Evolutionary conservation across 2,329 filamentous ascomycete genomes (phyloP).

Genomic region (Aspergillus carbonarius): DNA sequence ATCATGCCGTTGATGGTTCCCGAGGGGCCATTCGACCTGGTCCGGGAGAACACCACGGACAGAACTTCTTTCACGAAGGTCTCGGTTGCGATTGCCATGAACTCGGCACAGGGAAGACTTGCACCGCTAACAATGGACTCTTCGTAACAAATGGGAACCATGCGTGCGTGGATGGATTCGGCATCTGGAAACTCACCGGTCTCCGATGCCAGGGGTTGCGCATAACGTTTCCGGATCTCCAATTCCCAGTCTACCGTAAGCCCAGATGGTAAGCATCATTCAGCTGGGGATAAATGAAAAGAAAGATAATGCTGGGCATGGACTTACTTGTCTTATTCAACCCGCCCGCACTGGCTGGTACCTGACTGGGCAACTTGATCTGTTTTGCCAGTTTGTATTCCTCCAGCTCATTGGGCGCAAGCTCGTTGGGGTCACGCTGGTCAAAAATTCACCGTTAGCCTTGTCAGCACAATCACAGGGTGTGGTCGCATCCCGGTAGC

Average conservation of each 20-base stretch:
- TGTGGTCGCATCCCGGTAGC: not conserved
- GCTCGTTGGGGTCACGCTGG: slow-evolving; percentile 39
- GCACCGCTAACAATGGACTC: slow-evolving; percentile 59
- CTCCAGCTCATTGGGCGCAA: slow-evolving; percentile 36
- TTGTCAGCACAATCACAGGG: not conserved
- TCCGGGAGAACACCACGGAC: slow-evolving; percentile 54
- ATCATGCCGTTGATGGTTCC: slow-evolving; percentile 70
- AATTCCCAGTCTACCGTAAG: slow-evolving; percentile 57
- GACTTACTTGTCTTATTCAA: slow-evolving; percentile 74
- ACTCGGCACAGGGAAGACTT: slow-evolving; percentile 55
- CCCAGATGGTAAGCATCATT: slow-evolving; percentile 17
- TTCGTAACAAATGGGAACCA: slow-evolving; percentile 66
- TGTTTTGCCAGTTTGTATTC: slow-evolving; percentile 48
- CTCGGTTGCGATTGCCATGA: slow-evolving; percentile 61
- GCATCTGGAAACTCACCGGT: slow-evolving; percentile 63
- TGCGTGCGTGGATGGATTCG: slow-evolving; percentile 57
- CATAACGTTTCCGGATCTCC: slow-evolving; percentile 65
- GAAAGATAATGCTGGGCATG: not conserved
- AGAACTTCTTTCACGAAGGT: slow-evolving; percentile 64
- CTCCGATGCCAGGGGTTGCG: slow-evolving; percentile 60
- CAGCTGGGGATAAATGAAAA: slow-evolving; percentile 10
- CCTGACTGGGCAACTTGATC: slow-evolving; percentile 58
- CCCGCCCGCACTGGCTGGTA: slow-evolving; percentile 67
- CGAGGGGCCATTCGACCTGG: slow-evolving; percentile 59
- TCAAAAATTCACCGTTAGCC: slow-evolving; percentile 10